Conservation (phyloP, 495 filamentous ascomycete genomes). For the Xylaria castorea region DNA sequence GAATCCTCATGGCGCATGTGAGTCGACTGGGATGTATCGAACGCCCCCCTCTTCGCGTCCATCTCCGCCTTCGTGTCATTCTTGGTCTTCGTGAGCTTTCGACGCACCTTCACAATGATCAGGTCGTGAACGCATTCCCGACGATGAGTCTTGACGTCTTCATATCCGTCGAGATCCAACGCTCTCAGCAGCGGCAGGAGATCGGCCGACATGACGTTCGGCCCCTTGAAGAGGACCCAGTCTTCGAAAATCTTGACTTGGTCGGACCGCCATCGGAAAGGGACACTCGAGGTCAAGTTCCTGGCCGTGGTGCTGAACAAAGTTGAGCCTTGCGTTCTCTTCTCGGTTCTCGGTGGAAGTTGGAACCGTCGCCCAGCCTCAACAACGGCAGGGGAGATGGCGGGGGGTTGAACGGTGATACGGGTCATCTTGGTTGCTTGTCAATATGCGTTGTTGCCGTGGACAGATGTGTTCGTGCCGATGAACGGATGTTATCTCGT, state of each 20-base stretch:
- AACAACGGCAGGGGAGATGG: neutral
- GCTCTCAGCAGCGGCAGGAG: conserved; percentile 6
- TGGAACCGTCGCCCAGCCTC: conserved; percentile 1
- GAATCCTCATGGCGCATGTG: too few species aligned
- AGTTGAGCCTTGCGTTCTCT: conserved; percentile 3
- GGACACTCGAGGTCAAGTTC: conserved; percentile 1
- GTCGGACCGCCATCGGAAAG: conserved; percentile 1
- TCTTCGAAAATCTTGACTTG: conserved; percentile 12
- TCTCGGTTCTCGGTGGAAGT: neutral
- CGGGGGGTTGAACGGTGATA: neutral
- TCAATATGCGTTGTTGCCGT: neutral
- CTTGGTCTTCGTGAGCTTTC: conserved; percentile 8
- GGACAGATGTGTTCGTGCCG: neutral
- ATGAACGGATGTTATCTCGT: neutral
- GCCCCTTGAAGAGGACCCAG: neutral
- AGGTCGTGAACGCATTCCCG: conserved; percentile 6
- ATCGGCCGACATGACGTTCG: neutral
- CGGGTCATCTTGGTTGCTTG: conserved; percentile 1
- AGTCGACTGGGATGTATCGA: neutral
- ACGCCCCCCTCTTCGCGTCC: neutral
- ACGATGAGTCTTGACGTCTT: neutral
- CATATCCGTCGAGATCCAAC: conserved; percentile 18
- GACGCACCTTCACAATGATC: conserved; percentile 14
- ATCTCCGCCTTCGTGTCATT: neutral
- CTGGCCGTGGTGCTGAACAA: conserved; percentile 7